Evolutionary conservation across 1,139 yeast species (phyloP).

Genomic region (Suhomyces kunorum): DNA sequence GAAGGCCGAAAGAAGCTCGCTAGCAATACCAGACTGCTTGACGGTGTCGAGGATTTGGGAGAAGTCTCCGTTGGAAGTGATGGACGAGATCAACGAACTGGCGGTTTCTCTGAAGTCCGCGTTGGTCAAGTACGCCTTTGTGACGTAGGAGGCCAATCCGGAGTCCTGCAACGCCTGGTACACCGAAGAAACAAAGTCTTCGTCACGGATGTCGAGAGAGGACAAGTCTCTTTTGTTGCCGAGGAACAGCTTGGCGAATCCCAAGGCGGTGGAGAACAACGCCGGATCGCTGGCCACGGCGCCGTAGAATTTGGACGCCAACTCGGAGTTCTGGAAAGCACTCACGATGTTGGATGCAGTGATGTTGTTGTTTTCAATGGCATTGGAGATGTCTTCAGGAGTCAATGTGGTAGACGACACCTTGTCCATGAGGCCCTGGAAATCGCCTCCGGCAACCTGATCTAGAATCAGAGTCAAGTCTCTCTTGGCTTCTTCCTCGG

Average conservation of each 20-base stretch:
- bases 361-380: slow-evolving; percentile 22
- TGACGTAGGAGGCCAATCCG: slow-evolving; percentile 25
- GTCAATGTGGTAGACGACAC: slow-evolving; percentile 16
- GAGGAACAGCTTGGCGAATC: slow-evolving; percentile 23
- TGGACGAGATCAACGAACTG: slow-evolving; percentile 19
- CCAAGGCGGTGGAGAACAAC: slow-evolving; percentile 20
- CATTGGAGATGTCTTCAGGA: slow-evolving; percentile 10
- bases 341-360: slow-evolving; percentile 20
- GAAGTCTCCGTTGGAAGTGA: slow-evolving; percentile 26
- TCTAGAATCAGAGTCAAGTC: slow-evolving; percentile 7
- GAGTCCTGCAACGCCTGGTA: slow-evolving; percentile 27
- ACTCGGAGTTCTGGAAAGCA: slow-evolving; percentile 23
- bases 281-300: slow-evolving; percentile 27
- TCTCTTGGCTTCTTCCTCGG: slow-evolving; percentile 3
- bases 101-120: slow-evolving; percentile 23
- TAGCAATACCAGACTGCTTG: slow-evolving; percentile 25
- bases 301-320: slow-evolving; percentile 24
- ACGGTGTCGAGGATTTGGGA: slow-evolving; percentile 24
- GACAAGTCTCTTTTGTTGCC: slow-evolving; percentile 7
- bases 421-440: slow-evolving; percentile 21
- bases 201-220: slow-evolving; percentile 20
- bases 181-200: slow-evolving; percentile 22
- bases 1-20: slow-evolving; percentile 22
- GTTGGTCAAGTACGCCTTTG: slow-evolving; percentile 26
- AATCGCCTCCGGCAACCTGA: slow-evolving; percentile 17